phyloP scores from a whole-genome alignment of 176 grass and related monocot species.

The Eleusine indica region DNA sequence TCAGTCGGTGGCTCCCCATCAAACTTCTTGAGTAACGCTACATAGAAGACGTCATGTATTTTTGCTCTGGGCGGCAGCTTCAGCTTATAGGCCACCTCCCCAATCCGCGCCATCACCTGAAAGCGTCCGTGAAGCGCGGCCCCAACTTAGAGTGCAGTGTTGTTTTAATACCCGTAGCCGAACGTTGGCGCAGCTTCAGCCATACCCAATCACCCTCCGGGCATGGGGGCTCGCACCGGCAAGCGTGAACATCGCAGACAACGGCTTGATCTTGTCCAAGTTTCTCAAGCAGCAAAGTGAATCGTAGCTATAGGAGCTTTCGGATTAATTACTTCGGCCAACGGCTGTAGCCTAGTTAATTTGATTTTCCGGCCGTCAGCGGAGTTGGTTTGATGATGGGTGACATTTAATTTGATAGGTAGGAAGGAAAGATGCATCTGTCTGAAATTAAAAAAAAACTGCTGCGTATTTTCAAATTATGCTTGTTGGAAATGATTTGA shows the following conservation, averaged over 20 bases:
- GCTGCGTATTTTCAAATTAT: background rate
- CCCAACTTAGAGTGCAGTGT: no score
- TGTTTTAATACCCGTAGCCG: no score
- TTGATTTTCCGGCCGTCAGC: background rate
- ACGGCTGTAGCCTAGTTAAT: background rate
- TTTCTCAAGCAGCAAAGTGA: background rate
- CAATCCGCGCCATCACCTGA: no score
- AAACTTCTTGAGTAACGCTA: no score
- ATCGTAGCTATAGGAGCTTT: background rate
- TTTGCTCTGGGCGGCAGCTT: no score
- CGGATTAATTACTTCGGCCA: background rate
- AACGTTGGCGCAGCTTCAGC: no score
- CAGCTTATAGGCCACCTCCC: no score
- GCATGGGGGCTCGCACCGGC: constrained; percentile 57
- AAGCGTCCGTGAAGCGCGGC: no score
- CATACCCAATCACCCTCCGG: no score
- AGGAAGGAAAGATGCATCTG: background rate
- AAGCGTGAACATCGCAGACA: constrained; percentile 31
- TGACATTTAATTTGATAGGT: background rate
- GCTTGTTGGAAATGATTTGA: background rate
- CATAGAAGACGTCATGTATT: no score
- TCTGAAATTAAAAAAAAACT: background rate
- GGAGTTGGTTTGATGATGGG: no score
- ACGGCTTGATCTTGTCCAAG: background rate
- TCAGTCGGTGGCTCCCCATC: no score